Evolutionary conservation across 83 land plant genomes (phyloP).

Genomic region (Thuja plicata): DNA sequence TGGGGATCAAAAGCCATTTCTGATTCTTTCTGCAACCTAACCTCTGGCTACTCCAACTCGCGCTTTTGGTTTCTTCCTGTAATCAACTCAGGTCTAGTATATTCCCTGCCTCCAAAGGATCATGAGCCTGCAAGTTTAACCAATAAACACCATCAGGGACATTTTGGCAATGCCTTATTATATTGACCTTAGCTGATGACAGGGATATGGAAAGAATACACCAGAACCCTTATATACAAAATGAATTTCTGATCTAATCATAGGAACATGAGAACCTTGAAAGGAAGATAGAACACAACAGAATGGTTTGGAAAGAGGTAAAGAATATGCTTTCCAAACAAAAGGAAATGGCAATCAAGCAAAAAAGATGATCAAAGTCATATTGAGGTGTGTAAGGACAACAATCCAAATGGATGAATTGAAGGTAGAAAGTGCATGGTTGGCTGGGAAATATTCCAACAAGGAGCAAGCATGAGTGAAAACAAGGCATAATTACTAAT

Average conservation of each 20-base stretch:
- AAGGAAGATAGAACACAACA: background rate
- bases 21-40: background rate
- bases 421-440: background rate
- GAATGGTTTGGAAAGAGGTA: background rate
- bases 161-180: background rate
- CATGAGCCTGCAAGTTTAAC: background rate
- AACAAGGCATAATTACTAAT: background rate
- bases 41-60: background rate
- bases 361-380: background rate
- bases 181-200: background rate
- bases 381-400: background rate
- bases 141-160: background rate
- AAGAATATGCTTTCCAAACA: background rate
- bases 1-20: conserved; percentile 13
- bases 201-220: background rate
- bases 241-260: background rate
- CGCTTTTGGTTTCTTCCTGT: background rate
- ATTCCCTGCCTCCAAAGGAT: background rate
- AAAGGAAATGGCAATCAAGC: background rate
- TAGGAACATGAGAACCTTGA: background rate
- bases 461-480: background rate
- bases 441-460: background rate
- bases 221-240: background rate
- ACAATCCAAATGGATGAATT: background rate
- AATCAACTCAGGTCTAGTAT: background rate